These are phyloP conservation scores for Sungouiella blattae DNA, from an alignment of 805 yeast genomes.

Conservation along the genomic window DNA sequence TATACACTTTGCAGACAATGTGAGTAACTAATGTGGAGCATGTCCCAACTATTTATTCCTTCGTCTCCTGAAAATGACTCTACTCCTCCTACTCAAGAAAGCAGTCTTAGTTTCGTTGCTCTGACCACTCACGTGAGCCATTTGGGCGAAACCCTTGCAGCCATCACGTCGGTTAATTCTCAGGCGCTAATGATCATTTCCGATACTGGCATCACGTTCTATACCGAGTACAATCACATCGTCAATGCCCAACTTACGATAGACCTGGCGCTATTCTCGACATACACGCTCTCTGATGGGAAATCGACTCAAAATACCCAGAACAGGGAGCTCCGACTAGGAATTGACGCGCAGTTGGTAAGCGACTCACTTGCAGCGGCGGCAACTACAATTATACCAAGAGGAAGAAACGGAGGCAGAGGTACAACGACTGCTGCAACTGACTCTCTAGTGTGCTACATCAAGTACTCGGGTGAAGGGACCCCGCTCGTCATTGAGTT, in stretches of 20 bases:
- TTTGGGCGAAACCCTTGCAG: slow-evolving; percentile 33
- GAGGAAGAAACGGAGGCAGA: slow-evolving; percentile 5
- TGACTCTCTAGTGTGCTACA: slow-evolving; percentile 30
- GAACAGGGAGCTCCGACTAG: slow-evolving; percentile 19
- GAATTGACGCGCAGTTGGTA: slow-evolving; percentile 35
- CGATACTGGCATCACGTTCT: slow-evolving; percentile 30
- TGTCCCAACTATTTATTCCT: slow-evolving; percentile 14
- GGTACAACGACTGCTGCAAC: slow-evolving; percentile 1
- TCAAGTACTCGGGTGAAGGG: slow-evolving; percentile 39
- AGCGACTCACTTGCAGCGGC: slow-evolving; percentile 33
- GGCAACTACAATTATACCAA: slow-evolving; percentile 19
- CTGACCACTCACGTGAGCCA: slow-evolving; percentile 37
- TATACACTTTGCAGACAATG: no score
- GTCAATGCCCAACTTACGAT: slow-evolving; percentile 31
- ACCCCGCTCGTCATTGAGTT: slow-evolving; percentile 37
- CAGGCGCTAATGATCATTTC: slow-evolving; percentile 35
- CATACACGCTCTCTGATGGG: slow-evolving; percentile 21
- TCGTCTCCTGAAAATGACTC: slow-evolving; percentile 5
- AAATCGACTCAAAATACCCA: not conserved
- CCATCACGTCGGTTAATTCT: slow-evolving; percentile 27
- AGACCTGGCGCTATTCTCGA: slow-evolving; percentile 35
- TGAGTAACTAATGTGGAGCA: not conserved
- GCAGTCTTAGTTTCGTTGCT: slow-evolving; percentile 24
- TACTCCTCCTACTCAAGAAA: slow-evolving; percentile 1
- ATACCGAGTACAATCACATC: slow-evolving; percentile 35